Evolutionary conservation across 768 basidiomycete species (phyloP).

Genomic region (Lentinula guzmanii): DNA sequence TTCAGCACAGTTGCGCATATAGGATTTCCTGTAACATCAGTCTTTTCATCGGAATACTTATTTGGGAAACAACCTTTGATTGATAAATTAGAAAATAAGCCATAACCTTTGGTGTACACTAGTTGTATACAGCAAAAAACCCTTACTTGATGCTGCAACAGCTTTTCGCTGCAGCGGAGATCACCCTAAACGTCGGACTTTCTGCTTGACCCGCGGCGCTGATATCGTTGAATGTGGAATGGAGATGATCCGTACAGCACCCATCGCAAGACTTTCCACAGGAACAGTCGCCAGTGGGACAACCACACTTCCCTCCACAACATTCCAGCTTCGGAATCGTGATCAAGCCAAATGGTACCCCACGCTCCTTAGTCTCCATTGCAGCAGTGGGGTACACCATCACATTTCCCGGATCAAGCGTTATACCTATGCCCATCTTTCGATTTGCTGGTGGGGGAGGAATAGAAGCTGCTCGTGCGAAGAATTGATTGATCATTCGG

Average conservation of each 20-base stretch:
- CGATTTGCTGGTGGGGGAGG: conserved; percentile 47
- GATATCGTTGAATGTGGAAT: neutral
- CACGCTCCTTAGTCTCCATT: conserved; percentile 29
- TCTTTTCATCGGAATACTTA: neutral
- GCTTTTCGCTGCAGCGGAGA: neutral
- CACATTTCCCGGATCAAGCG: conserved; percentile 47
- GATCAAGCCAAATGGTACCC: conserved; percentile 41
- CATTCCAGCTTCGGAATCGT: conserved; percentile 63
- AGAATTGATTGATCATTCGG: conserved; percentile 53
- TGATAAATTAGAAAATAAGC: neutral
- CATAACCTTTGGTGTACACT: neutral
- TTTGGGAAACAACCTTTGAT: neutral
- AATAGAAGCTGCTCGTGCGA: conserved; percentile 62
- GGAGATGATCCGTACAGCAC: conserved; percentile 34
- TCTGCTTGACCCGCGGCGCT: neutral
- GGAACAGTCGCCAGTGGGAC: conserved; percentile 46
- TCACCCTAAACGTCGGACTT: neutral
- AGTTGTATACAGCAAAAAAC: neutral
- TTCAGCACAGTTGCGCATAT: neutral
- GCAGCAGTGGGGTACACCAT: conserved; percentile 36
- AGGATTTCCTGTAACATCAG: neutral
- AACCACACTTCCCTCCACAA: conserved; percentile 57
- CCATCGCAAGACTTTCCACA: conserved; percentile 56
- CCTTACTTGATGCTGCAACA: neutral
- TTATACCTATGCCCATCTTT: conserved; percentile 28